These are phyloP conservation scores for Puccinia novopanici DNA, from an alignment of 1,284 basidiomycete species.

Conservation along the genomic window DNA sequence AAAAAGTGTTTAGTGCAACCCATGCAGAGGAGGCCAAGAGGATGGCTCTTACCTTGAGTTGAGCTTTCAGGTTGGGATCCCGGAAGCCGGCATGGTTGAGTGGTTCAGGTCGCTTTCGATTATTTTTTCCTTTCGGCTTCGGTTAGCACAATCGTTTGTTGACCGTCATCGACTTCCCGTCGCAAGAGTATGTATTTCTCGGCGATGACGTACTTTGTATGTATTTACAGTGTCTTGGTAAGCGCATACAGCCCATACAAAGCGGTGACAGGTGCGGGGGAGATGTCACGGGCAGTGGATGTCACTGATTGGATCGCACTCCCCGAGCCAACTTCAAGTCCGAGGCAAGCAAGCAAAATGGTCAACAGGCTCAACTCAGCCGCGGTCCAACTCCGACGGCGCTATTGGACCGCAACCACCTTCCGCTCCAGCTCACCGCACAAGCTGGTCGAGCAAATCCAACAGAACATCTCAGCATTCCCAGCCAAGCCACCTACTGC, in stretches of 20 bases:
- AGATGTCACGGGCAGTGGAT: no score
- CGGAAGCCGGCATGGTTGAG: background rate
- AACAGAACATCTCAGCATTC: slow-evolving; percentile 7
- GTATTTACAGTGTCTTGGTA: no score
- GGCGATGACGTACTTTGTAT: no score
- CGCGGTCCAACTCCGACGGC: background rate
- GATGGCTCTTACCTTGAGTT: slow-evolving; percentile 7
- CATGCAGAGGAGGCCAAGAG: no score
- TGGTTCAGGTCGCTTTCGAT: background rate
- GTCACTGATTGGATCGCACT: no score
- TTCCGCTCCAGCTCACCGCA: slow-evolving; percentile 10
- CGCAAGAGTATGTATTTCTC: no score
- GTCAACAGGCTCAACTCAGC: background rate
- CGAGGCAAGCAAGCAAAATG: background rate
- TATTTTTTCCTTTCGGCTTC: background rate
- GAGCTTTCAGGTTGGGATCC: slow-evolving; percentile 3
- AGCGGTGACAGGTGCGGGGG: background rate
- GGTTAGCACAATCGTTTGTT: no score
- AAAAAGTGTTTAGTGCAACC: no score
- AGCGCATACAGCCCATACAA: no score
- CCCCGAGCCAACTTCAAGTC: no score
- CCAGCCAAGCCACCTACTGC: background rate
- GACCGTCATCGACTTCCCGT: no score
- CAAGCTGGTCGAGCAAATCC: slow-evolving; percentile 11
- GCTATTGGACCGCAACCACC: slow-evolving; percentile 39